These are phyloP conservation scores for Wallacemonas sp. DNA, from an alignment of 208 protist species.

Conservation along the genomic window DNA sequence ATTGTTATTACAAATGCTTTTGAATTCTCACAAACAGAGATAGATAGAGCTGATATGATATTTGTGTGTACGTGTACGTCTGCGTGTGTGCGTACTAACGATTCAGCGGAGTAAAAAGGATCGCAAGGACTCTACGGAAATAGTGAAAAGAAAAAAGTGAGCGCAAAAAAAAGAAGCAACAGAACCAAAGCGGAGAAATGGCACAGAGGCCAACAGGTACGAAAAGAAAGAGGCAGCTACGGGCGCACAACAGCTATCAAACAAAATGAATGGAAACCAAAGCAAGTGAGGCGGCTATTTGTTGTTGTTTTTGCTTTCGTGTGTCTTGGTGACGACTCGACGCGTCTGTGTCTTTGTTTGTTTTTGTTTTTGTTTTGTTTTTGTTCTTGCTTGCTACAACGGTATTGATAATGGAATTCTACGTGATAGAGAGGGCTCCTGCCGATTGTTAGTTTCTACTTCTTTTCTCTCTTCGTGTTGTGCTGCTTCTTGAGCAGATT, in stretches of 20 bases:
- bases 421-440: too few relatives aligned
- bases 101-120: not conserved
- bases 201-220: not conserved
- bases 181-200: not conserved
- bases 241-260: too few relatives aligned
- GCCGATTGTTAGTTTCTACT: too few relatives aligned
- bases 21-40: too few relatives aligned
- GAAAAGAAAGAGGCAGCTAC: not conserved
- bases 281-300: not conserved
- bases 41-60: too few relatives aligned
- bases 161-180: conserved; percentile 1
- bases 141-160: conserved; percentile 21
- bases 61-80: not conserved
- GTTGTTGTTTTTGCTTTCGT: conserved; percentile 17
- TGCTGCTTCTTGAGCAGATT: too few relatives aligned
- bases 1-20: too few relatives aligned
- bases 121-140: conserved; percentile 10
- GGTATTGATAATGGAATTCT: too few relatives aligned
- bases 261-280: not conserved
- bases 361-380: not conserved
- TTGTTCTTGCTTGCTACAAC: too few relatives aligned
- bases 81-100: too few relatives aligned
- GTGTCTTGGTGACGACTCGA: not conserved
- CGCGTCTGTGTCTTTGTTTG: conserved; percentile 19
- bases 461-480: too few relatives aligned